Base-by-base conservation (phyloP, 2,329 filamentous ascomycete species). In the Knoxdaviesia proteae region DNA sequence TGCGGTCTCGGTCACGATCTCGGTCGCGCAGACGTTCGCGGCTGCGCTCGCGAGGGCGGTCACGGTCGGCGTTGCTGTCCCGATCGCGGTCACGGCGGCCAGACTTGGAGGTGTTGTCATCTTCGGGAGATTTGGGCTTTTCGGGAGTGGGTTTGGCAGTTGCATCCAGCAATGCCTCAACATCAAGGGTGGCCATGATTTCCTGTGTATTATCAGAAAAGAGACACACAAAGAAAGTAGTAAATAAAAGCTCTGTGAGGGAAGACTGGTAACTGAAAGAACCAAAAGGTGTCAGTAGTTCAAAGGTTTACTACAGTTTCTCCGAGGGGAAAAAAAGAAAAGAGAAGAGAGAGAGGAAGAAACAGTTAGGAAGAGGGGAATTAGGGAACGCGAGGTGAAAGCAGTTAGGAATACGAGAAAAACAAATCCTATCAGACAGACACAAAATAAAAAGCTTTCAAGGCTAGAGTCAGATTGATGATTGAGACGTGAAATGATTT, bases 121-220 rank as follows among this genome's bases (percentile, higher is more conserved):
- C 70, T 48, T 74, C 71, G 50, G 64, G 56, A 48, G 58, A 51
- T 52, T 61, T 62, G 47, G 52, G 55, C 46, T 65, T 64, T 43
- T 69, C 63, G 43, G 64, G 62, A 46, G 65, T 61, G 50, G 68
- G 67, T 56, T 76, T 77, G 42, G 82, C 83, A 48, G 82, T 84
- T 42, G 81, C 83, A 61, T 94, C 86, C 51, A 94, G 76, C 49
- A 94, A 72, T 50, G 84, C 84, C 68, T 94, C 87, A 53, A 94
- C 84, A 56, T 93, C 84, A 51, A 69, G 57, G 45, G 59, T 63
- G 42, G 64, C 59, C 65, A 70, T 69, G 48, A 20, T 20, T 20
- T 20, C 20, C 20, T 20, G 20, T 20, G 20, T 20, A 20, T 20
- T 20, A 20, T 20, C 2, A 20, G 20, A 20, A 20, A 20, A 20